phyloP scores from a whole-genome alignment of 345 rosid genomes.

The Syzygium aqueum region DNA sequence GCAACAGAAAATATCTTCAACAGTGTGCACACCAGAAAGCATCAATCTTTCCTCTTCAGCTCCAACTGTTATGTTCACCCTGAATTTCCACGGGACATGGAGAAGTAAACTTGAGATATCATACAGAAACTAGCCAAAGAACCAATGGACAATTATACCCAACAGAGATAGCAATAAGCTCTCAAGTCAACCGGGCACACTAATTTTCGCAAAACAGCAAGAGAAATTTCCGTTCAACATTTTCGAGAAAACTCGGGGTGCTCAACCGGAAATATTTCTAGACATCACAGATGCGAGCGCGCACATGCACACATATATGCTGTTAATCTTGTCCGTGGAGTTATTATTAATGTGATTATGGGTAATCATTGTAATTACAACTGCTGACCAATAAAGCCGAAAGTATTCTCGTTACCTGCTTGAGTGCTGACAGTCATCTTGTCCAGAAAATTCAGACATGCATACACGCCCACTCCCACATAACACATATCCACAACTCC shows the following conservation, averaged over 20 bases:
- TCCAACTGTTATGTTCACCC: slow-evolving; percentile 29
- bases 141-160: background rate
- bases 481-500: background rate
- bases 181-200: background rate
- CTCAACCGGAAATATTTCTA: background rate
- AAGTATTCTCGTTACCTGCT: background rate
- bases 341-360: background rate
- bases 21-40: slow-evolving; percentile 36
- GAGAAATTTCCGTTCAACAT: background rate
- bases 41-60: slow-evolving; percentile 26
- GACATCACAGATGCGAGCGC: background rate
- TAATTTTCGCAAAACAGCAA: background rate
- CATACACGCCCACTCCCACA: background rate
- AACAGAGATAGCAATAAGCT: background rate
- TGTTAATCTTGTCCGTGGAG: background rate
- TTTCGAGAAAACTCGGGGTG: background rate
- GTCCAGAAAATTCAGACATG: background rate
- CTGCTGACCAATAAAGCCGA: background rate
- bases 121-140: background rate
- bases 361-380: background rate
- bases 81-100: background rate
- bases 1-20: slow-evolving; percentile 35
- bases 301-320: background rate
- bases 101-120: background rate
- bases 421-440: background rate